phyloP scores from a whole-genome alignment of 2,329 filamentous ascomycete species.

The Talaromyces sp. region DNA sequence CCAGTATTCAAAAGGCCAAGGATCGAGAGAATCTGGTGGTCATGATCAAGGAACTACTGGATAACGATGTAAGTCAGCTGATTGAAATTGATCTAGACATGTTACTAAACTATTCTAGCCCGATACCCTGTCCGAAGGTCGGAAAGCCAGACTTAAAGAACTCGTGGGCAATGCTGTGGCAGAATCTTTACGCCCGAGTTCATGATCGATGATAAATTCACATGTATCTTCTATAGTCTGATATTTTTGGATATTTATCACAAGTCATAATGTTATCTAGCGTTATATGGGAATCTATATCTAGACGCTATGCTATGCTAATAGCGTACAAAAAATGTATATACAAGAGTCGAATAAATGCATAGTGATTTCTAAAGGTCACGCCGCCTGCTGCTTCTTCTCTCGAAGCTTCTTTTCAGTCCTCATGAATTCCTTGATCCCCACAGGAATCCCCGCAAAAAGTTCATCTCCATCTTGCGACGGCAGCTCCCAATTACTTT shows the following conservation, averaged over 20 bases:
- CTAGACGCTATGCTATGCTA: not conserved
- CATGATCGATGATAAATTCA: not conserved
- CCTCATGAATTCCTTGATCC: constrained; percentile 95
- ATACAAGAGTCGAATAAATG: not conserved
- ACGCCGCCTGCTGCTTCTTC: constrained; percentile 54
- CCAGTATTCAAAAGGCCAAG: constrained; percentile 24
- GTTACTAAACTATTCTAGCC: constrained; percentile 17
- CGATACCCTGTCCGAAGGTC: constrained; percentile 20
- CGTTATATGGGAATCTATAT: not conserved
- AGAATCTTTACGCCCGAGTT: not conserved
- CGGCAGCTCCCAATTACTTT: constrained; percentile 56
- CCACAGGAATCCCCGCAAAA: constrained; percentile 78
- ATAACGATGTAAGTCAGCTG: constrained; percentile 28
- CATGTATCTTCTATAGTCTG: not conserved
- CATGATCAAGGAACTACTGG: constrained; percentile 33
- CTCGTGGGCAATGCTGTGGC: constrained; percentile 22
- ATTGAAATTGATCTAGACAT: not conserved
- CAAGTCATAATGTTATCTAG: not conserved
- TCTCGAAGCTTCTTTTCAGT: constrained; percentile 85
- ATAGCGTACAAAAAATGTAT: not conserved
- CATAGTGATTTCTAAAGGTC: not conserved
- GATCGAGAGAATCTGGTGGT: constrained; percentile 38
- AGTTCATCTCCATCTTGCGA: constrained; percentile 52
- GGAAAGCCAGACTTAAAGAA: constrained; percentile 23
- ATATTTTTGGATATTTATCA: constrained; percentile 3